These are phyloP conservation scores for Colletotrichum coccodes DNA, from an alignment of 2,329 filamentous ascomycete genomes.

Conservation along the genomic window DNA sequence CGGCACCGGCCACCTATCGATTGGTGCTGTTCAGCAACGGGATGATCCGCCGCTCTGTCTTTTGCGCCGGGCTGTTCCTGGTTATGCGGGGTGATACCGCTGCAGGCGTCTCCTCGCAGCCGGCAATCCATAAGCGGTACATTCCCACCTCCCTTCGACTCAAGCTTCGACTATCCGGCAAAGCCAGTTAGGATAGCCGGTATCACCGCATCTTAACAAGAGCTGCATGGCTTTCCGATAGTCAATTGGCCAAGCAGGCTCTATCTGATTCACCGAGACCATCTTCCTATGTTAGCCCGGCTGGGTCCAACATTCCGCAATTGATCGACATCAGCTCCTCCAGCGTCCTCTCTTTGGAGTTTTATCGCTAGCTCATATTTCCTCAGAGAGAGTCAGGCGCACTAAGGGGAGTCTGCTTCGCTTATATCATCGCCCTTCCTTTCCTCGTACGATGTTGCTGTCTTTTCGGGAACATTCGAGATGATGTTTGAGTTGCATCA, in stretches of 20 bases:
- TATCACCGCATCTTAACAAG: too few relatives aligned
- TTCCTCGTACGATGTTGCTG: background rate
- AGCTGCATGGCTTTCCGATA: too few relatives aligned
- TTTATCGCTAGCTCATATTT: background rate
- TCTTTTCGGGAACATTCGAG: background rate
- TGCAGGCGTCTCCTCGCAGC: background rate
- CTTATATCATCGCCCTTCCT: background rate
- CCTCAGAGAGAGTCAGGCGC: background rate
- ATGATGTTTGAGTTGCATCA: background rate
- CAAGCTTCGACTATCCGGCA: background rate
- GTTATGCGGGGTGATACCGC: too few relatives aligned
- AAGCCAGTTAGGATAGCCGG: too few relatives aligned
- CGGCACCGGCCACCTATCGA: too few relatives aligned
- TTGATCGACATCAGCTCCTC: background rate
- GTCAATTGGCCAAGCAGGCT: too few relatives aligned
- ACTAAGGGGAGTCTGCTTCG: background rate
- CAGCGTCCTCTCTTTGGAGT: background rate
- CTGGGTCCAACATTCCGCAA: too few relatives aligned
- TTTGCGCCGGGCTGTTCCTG: background rate
- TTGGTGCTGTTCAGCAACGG: too few relatives aligned
- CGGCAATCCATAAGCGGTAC: conserved; percentile 14
- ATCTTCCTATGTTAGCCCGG: too few relatives aligned
- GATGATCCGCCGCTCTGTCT: background rate
- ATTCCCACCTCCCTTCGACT: too few relatives aligned
- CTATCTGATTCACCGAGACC: too few relatives aligned